Evolutionary conservation across 1,139 yeast genomes (phyloP), one percentile per base, ranked within the genome.

Genomic region (Geotrichum australiense): DNA sequence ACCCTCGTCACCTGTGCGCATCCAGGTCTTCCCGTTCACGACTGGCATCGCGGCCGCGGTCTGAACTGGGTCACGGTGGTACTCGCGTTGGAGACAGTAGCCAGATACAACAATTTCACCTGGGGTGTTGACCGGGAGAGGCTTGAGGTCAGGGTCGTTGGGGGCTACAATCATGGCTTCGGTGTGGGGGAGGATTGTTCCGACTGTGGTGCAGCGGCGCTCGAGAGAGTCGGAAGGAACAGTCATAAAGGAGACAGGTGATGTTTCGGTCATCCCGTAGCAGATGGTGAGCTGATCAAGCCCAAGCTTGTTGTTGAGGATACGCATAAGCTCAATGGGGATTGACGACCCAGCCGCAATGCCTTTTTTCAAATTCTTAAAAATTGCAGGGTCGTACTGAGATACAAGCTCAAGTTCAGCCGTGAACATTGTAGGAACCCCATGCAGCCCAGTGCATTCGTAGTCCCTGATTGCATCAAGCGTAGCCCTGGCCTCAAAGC

Each of bases 1-100:
- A n/a, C 63, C 65, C 45, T 60, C 63, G 37, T 61, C 65, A 1
- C 65, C 65, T 11, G 64, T 60, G 22, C 55, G 47, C 62, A 61
- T 59, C 63, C 64, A 61, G n/a, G 48, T 35, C 37, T 49, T 50
- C 7, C 57, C 60, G 7, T 49, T 39, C 22, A 56, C 59, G 2
- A 21, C 27, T 16, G 56, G 49, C 57, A 59, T 56, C 3, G 54
- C 61, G 35, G 56, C 57, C 1, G 43, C 48, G 1, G 64, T 59
- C 45, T 51, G 52, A 19, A 35, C 51, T 4, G 56, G 56, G 26
- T 58, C 58, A 11, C 51, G 43, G 46, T 47, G 56, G 46, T 60
- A 60, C 27, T 49, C 51, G 38, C 50, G 48, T 45, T 58, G 63
- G 12, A 60, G 47, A 4, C 51, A 43, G 46, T 60, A 60, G 11